Evolutionary conservation across 768 basidiomycete species (phyloP), one percentile per base, ranked within the genome.

Genomic region (Tulasnella sp.): DNA sequence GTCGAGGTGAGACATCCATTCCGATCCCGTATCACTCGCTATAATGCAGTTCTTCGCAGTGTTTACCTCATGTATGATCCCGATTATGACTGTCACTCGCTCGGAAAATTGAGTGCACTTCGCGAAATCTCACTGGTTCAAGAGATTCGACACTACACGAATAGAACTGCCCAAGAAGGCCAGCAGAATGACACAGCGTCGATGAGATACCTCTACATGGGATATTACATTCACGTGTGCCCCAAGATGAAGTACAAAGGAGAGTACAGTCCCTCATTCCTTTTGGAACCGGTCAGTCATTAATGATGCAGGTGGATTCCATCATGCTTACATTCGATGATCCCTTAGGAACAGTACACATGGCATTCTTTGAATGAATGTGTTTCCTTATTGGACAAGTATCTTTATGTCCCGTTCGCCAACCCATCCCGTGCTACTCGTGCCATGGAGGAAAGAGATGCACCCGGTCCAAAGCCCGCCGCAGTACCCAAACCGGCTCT

Each of bases 241-340:
- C 76, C 69, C 45, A 99, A 99, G 66, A 98, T 98, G 95, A 72
- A 73, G 49, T 98, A 99, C 66, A 99, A 99, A 61, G 91, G 81
- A 25, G 90, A 95, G 49, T 99, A 92, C 58, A 63, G 71, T 0
- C 93, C 93, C 0, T 95, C 92, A 2, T 88, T 76, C 57, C 72
- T 98, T 16, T 74, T 77, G 10, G 92, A 98, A 64, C 90, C 92
- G 6, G 86, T 90, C 56, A 58, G 72, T 59, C 7, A 32, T 15
- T 37, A 16, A 13, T 19, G 8, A 9, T n/a, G n/a, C 4, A 16
- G 34, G 16, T 13, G 41, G 5, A 25, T 24, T 20, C 13, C 16
- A 9, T 39, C 29, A 44, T 27, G 44, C 33, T 8, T 12, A n/a
- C 42, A 25, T 28, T 24, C 35, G 41, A 16, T 34, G 48, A 19